Conservation (phyloP, 306 rosid genomes). For the Rosa persica region DNA sequence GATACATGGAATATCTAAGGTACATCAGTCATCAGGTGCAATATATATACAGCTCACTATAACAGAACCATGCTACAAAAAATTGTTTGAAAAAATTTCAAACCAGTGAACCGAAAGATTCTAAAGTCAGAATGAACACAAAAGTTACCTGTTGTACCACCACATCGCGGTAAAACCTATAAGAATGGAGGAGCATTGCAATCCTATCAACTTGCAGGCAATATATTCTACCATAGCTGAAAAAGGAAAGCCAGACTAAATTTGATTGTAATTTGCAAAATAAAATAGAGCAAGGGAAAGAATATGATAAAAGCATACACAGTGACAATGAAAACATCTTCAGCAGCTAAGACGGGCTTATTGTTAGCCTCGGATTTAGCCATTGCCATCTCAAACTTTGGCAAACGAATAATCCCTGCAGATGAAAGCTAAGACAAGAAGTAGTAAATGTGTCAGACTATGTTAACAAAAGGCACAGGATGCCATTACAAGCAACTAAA, state of each 20-base stretch:
- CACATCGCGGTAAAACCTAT: slow-evolving; percentile 95
- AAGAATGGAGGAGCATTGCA: slow-evolving; percentile 90
- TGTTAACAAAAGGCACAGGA: not conserved
- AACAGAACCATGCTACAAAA: not conserved
- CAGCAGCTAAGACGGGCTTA: slow-evolving; percentile 87
- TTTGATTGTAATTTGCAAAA: slow-evolving; percentile 20
- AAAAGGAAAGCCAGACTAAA: slow-evolving; percentile 22
- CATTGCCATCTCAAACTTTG: slow-evolving; percentile 94
- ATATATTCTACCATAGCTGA: slow-evolving; percentile 97
- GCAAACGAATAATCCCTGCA: slow-evolving; percentile 88
- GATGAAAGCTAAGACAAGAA: slow-evolving; percentile 76
- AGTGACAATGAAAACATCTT: slow-evolving; percentile 80
- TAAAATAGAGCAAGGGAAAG: slow-evolving; percentile 17
- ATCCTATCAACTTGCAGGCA: slow-evolving; percentile 95
- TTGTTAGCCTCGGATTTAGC: slow-evolving; percentile 87
- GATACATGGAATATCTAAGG: slow-evolving; percentile 5
- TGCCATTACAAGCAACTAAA: slow-evolving; percentile 19
- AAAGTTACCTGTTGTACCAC: slow-evolving; percentile 89
- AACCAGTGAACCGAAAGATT: not conserved
- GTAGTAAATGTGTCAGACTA: slow-evolving; percentile 35
- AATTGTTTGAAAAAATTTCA: not conserved
- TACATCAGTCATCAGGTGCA: not conserved
- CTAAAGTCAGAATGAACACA: slow-evolving; percentile 1
- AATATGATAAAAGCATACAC: slow-evolving; percentile 58
- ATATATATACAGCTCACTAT: not conserved